A percentile compares a stretch with the other conserved stretches of the same genome.
Evolutionary conservation across 371 early-diverging fungal genomes (phyloP).

Genomic region (Scutellospora calospora): DNA sequence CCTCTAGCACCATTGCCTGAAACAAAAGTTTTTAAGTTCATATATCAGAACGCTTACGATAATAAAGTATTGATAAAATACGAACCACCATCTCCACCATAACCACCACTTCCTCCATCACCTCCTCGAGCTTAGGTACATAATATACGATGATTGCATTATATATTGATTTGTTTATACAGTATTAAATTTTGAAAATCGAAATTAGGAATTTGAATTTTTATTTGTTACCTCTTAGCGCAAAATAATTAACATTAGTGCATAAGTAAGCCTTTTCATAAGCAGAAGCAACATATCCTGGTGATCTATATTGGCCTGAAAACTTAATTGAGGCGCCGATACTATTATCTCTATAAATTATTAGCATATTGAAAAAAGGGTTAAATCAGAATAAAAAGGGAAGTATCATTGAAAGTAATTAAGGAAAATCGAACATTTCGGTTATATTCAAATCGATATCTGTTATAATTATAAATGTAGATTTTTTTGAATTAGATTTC

Average conservation of each 20-base stretch:
- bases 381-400: neutral
- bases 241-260: slow-evolving; percentile 16
- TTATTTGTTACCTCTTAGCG: slow-evolving; percentile 21
- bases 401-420: slow-evolving; percentile 1
- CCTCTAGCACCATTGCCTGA: slow-evolving; percentile 29
- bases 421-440: slow-evolving; percentile 33
- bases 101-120: slow-evolving; percentile 22
- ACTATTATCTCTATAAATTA: slow-evolving; percentile 17
- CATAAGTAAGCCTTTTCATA: slow-evolving; percentile 15
- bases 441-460: slow-evolving; percentile 29
- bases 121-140: slow-evolving; percentile 26
- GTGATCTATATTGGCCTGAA: slow-evolving; percentile 22
- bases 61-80: slow-evolving; percentile 13
- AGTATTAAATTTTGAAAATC: neutral
- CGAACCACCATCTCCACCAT: slow-evolving; percentile 33
- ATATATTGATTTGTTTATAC: neutral
- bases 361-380: neutral
- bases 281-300: neutral
- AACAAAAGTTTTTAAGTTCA: neutral
- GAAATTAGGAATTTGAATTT: neutral
- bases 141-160: neutral
- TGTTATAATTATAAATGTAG: slow-evolving; percentile 10
- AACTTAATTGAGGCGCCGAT: slow-evolving; percentile 3
- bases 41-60: neutral
- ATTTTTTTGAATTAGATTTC: neutral